Evolutionary conservation across 345 rosid genomes (phyloP).

Genomic region (Theobroma cacao): DNA sequence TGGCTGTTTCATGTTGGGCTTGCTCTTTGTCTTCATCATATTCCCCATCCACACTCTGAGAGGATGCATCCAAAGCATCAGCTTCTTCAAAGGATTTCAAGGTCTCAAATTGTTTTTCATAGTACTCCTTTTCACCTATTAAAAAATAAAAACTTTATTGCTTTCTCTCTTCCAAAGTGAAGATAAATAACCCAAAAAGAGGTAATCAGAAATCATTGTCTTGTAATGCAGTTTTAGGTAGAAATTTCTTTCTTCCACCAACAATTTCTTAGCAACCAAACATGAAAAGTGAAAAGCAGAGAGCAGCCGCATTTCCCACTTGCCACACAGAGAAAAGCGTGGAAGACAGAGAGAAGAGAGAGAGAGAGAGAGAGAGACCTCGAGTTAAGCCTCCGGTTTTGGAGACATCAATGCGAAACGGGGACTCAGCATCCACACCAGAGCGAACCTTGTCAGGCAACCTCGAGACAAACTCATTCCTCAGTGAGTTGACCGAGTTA

Average conservation of each 20-base stretch:
- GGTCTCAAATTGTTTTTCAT: constrained; percentile 66
- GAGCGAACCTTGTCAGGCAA: constrained; percentile 66
- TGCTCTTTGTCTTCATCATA: constrained; percentile 31
- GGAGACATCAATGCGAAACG: constrained; percentile 50
- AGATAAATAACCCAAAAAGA: too few species aligned
- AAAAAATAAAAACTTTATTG: too few species aligned
- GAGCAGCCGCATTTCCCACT: background rate
- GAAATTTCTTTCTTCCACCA: background rate
- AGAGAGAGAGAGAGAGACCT: constrained; percentile 35
- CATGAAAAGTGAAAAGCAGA: background rate
- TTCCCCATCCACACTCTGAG: constrained; percentile 27
- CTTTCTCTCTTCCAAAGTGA: too few species aligned
- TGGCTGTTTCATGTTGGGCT: constrained; percentile 60
- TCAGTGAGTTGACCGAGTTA: constrained; percentile 39
- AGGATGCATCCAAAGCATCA: constrained; percentile 38
- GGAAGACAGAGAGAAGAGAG: too few species aligned
- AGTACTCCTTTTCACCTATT: constrained; percentile 71
- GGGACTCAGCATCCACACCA: constrained; percentile 49
- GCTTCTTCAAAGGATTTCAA: constrained; percentile 78
- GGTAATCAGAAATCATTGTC: too few species aligned
- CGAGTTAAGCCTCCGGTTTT: constrained; percentile 39
- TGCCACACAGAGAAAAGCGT: background rate
- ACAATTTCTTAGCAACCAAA: constrained; percentile 22
- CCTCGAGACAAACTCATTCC: constrained; percentile 48
- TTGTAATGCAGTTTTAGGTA: background rate